Evolutionary conservation across 495 filamentous ascomycete genomes (phyloP), one percentile per base, ranked within the genome.

Genomic region (Aspergillus nanangensis): DNA sequence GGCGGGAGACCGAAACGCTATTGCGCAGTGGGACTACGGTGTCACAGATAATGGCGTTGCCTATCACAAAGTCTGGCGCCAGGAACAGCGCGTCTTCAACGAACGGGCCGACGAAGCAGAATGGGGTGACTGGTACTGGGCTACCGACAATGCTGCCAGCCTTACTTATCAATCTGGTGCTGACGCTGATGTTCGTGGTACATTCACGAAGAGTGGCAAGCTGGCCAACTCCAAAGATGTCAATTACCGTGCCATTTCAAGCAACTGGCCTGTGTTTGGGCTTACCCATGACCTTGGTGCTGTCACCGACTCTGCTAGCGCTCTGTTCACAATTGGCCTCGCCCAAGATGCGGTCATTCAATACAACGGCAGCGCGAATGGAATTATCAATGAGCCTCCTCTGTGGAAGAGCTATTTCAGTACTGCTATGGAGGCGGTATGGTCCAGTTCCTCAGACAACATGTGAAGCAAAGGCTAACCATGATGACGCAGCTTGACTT

Each of bases 91-190:
- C 39, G 59, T 70, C 0, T 80, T 81, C 55, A 75, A 76, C 0
- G 78, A 84, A 47, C 40, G 46, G 11, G 57, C 53, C 13, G 74
- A 84, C 38, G 74, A 76, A 40, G 71, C 67, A 3, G 80, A 84
- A 56, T 84, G 79, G 74, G 80, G 80, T 19, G 64, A 72, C 41
- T 75, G 75, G 76, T 80, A 77, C 51, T 82, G 74, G 62, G 65
- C 73, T 4, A 79, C 79, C 15, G 69, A 76, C 39, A 60, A 56
- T 13, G 38, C 27, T 3, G 19, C 55, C 0, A 52, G 51, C 5
- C 55, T 74, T 50, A 75, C 69, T 15, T 71, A 72, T 50, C 75
- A 79, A 50, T 71, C 74, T 29, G 79, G 76, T n/a, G 14, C 47
- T 18, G 77, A 73, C 53, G 51, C 36, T 18, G 63, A 65, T 47